Evolutionary conservation across 805 yeast species (phyloP), one percentile per base, ranked within the genome.

Genomic region (Wickerhamiella shivajii): DNA sequence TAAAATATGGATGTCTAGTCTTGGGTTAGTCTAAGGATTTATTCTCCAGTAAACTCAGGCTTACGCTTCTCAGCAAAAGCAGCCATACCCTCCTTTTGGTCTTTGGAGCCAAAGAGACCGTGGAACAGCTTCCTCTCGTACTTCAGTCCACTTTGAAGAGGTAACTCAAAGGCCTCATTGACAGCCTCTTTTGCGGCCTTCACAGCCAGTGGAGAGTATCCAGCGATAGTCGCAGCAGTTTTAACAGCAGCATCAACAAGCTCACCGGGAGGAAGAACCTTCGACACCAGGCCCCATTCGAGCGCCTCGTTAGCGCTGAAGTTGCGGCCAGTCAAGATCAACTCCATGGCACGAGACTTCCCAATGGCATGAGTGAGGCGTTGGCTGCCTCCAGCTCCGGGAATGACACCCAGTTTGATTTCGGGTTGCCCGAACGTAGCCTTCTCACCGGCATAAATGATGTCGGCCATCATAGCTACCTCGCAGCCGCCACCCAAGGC

Each of bases 401-500:
- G 70, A 20, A 66, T 56, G 13, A 66, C 56, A 3, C 73, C 74
- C 17, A 67, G 53, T 38, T 60, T 62, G 45, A 67, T 63, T 47
- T 67, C 74, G 17, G 74, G 74, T 47, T 67, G 71, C 8, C 73
- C 74, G 42, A 67, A 66, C 25, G 47, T 48, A 13, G 72, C 69
- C 37, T 53, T 52, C 24, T 59, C 59, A 13, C 71, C 67, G 12
- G 67, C 67, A 37, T 67, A 67, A 29, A 67, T 49, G 37, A 67
- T 61, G 42, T 67, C 74, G 24, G 64, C 58, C 51, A 59, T 53
- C 71, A 67, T 65, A 14, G 73, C 72, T 24, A 67, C 47, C 45
- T 67, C 74, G 39, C 69, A 66, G 14, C 73, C 74, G 13, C 74
- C 74, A 18, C 74, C 74, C 9, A 68, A 57, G 2, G 71, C 71